Conservation (phyloP, 176 grass and related monocot genomes). For the Zoysia pacifica region DNA sequence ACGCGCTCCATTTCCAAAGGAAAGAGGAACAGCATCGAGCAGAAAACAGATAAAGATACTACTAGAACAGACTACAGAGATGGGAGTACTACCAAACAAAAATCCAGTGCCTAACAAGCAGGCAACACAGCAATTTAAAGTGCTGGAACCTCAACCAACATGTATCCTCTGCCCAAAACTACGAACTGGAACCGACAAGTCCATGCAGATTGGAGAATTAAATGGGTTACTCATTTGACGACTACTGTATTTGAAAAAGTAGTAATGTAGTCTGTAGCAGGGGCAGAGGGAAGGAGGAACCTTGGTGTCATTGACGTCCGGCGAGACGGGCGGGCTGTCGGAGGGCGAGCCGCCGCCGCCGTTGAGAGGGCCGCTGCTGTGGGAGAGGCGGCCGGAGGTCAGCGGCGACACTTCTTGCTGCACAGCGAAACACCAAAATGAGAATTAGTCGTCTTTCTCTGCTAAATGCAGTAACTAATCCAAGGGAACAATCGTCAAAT, state of each 20-base stretch:
- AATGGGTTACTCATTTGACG: neutral
- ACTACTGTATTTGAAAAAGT: no score
- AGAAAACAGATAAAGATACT: neutral
- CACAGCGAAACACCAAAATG: neutral
- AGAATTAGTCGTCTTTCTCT: neutral
- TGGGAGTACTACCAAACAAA: neutral
- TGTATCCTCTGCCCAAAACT: neutral
- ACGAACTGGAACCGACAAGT: neutral
- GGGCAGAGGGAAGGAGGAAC: conserved; percentile 30
- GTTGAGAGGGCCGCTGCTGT: conserved; percentile 95
- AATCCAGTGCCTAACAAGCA: conserved; percentile 1
- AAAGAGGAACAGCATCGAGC: neutral
- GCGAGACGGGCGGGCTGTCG: conserved; percentile 93
- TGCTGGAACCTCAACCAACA: neutral
- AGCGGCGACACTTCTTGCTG: conserved; percentile 83
- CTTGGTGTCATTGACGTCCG: conserved; percentile 84
- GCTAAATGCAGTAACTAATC: no score
- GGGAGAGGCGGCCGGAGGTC: conserved; percentile 90
- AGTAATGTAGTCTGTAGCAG: no score
- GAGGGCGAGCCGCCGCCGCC: conserved; percentile 83
- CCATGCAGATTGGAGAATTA: neutral
- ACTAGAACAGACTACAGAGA: neutral
- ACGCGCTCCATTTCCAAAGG: conserved; percentile 16
- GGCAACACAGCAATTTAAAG: neutral
- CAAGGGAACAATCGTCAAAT: conserved; percentile 25